Percentiles rank a stretch among this genome's conserved stretches.
phyloP scores from a whole-genome alignment of 2,329 filamentous ascomycete species.

The Colletotrichum orchidophilum region DNA sequence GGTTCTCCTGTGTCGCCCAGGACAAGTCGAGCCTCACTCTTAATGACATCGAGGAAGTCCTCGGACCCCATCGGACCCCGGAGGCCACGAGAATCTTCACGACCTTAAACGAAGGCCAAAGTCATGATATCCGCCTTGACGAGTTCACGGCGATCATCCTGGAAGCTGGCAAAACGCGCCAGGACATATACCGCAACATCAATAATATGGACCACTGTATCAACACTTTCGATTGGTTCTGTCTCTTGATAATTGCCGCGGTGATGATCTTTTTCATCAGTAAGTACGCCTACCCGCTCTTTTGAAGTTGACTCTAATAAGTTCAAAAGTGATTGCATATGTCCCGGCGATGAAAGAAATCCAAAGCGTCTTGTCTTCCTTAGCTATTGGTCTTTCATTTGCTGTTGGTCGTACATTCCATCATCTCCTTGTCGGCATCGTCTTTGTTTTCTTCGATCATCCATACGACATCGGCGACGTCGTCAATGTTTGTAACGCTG shows the following conservation, averaged over 20 bases:
- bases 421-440: slow-evolving; percentile 74
- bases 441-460: slow-evolving; percentile 80
- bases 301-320: neutral
- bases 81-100: slow-evolving; percentile 38
- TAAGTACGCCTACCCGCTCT: neutral
- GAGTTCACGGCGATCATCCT: slow-evolving; percentile 41
- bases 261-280: slow-evolving; percentile 42
- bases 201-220: slow-evolving; percentile 41
- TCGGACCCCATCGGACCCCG: slow-evolving; percentile 38
- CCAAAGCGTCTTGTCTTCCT: slow-evolving; percentile 38
- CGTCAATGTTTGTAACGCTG: slow-evolving; percentile 65
- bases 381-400: slow-evolving; percentile 68
- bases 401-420: slow-evolving; percentile 78
- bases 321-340: slow-evolving; percentile 32
- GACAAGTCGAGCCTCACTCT: slow-evolving; percentile 36
- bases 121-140: slow-evolving; percentile 40
- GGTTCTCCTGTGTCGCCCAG: slow-evolving; percentile 40
- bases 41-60: slow-evolving; percentile 40
- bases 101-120: slow-evolving; percentile 35
- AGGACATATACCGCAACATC: slow-evolving; percentile 41
- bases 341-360: slow-evolving; percentile 42
- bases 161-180: slow-evolving; percentile 39
- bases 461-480: slow-evolving; percentile 79
- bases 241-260: slow-evolving; percentile 34
- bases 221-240: slow-evolving; percentile 44